phyloP scores from a whole-genome alignment of 2,329 filamentous ascomycete species.

The Nemania sp. region DNA sequence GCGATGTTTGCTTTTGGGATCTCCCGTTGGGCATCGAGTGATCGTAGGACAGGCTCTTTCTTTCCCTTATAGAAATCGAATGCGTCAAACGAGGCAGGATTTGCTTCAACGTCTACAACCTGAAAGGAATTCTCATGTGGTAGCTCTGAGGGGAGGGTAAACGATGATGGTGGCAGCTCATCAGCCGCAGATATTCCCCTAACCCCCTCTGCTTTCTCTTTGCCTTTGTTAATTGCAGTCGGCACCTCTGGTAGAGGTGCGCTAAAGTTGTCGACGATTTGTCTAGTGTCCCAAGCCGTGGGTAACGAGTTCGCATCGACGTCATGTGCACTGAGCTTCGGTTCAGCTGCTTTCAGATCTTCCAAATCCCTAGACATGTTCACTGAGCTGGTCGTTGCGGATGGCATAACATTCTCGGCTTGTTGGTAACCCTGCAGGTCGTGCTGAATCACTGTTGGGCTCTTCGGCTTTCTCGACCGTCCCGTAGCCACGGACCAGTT shows the following conservation, averaged over 20 bases:
- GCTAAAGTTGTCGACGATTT: conserved; percentile 20
- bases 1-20: conserved; percentile 48
- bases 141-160: conserved; percentile 19
- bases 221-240: conserved; percentile 47
- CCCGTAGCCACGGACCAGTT: conserved; percentile 34
- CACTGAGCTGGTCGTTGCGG: conserved; percentile 6
- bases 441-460: conserved; percentile 32
- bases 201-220: conserved; percentile 49
- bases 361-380: conserved; percentile 24
- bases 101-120: conserved; percentile 26
- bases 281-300: conserved; percentile 19
- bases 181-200: conserved; percentile 35
- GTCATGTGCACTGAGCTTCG: conserved; percentile 3
- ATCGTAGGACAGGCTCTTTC: conserved; percentile 28
- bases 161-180: conserved; percentile 18
- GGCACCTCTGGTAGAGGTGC: conserved; percentile 29
- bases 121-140: conserved; percentile 37
- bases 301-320: not conserved
- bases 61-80: conserved; percentile 39
- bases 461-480: conserved; percentile 36
- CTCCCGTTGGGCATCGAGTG: not conserved
- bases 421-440: not conserved
- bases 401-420: not conserved
- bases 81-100: conserved; percentile 35
- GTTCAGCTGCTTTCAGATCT: conserved; percentile 14